Conservation (phyloP, 2,329 filamentous ascomycete species). For the Pestalotiopsis sp. region DNA sequence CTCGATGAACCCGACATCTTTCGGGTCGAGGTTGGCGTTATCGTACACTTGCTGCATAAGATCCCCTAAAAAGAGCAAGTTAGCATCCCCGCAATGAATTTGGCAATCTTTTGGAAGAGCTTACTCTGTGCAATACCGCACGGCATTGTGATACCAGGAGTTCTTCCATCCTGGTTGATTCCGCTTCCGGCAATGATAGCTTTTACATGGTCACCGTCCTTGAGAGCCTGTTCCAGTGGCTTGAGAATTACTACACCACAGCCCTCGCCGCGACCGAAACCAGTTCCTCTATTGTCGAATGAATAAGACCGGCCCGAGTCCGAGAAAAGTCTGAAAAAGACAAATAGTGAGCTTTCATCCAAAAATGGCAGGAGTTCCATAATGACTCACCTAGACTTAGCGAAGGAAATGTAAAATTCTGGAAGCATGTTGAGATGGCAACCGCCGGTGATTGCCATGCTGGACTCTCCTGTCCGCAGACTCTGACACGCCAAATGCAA, state of each 20-base stretch:
- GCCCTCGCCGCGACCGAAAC: constrained; percentile 65
- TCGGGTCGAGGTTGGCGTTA: constrained; percentile 40
- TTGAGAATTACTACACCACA: constrained; percentile 59
- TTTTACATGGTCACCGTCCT: constrained; percentile 56
- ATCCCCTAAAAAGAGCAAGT: constrained; percentile 27
- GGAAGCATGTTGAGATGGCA: constrained; percentile 51
- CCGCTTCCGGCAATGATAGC: constrained; percentile 53
- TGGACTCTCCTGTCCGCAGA: constrained; percentile 47
- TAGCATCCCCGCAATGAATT: background rate
- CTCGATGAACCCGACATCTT: constrained; percentile 47
- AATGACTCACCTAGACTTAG: constrained; percentile 41
- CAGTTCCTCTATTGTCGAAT: constrained; percentile 53
- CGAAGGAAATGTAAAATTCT: constrained; percentile 48
- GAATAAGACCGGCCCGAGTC: constrained; percentile 54
- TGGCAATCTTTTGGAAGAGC: background rate
- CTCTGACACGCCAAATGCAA: constrained; percentile 54
- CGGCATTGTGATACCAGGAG: constrained; percentile 59
- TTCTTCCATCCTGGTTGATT: constrained; percentile 59
- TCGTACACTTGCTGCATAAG: constrained; percentile 47
- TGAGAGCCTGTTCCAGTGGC: constrained; percentile 54
- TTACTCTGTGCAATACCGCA: constrained; percentile 50
- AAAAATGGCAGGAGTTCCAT: constrained; percentile 20
- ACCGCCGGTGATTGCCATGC: constrained; percentile 48
- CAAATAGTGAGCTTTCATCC: constrained; percentile 5
- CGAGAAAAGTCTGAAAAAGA: constrained; percentile 46